A percentile compares a stretch with the other conserved stretches of the same genome.
Evolutionary conservation across 1,284 basidiomycete genomes (phyloP).

Genomic region (Pseudomicrostroma phylloplanum): DNA sequence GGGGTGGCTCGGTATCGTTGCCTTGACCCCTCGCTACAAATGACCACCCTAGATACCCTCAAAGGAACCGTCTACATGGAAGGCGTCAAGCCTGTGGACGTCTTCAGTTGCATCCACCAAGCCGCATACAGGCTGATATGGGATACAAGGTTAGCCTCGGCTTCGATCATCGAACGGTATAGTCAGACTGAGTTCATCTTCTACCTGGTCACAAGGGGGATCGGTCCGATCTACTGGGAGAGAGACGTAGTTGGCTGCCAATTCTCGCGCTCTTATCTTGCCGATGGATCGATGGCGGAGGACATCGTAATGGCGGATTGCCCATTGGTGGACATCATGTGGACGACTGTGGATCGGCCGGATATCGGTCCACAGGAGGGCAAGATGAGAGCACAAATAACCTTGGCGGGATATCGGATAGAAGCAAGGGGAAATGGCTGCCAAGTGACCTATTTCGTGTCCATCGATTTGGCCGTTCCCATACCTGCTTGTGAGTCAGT

Average conservation of each 20-base stretch:
- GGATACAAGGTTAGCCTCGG: constrained; percentile 32
- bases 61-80: constrained; percentile 10
- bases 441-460: constrained; percentile 30
- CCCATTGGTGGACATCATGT: constrained; percentile 23
- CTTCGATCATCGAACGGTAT: constrained; percentile 27
- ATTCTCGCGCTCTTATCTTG: constrained; percentile 23
- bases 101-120: constrained; percentile 30
- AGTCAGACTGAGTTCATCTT: constrained; percentile 31
- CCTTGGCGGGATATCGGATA: constrained; percentile 28
- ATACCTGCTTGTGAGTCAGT: constrained; percentile 24
- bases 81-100: constrained; percentile 21
- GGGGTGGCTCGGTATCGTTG: neutral
- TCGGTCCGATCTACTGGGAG: constrained; percentile 31
- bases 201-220: constrained; percentile 33
- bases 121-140: constrained; percentile 32
- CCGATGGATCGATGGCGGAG: constrained; percentile 13
- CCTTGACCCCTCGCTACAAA: neutral
- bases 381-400: constrained; percentile 26
- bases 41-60: neutral
- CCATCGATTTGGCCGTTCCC: constrained; percentile 21
- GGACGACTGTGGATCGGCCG: constrained; percentile 19
- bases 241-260: constrained; percentile 31
- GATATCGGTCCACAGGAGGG: constrained; percentile 19
- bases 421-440: constrained; percentile 20
- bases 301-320: constrained; percentile 21